Base-by-base conservation (phyloP, 495 filamentous ascomycete genomes). In the Xylaria cubensis region DNA sequence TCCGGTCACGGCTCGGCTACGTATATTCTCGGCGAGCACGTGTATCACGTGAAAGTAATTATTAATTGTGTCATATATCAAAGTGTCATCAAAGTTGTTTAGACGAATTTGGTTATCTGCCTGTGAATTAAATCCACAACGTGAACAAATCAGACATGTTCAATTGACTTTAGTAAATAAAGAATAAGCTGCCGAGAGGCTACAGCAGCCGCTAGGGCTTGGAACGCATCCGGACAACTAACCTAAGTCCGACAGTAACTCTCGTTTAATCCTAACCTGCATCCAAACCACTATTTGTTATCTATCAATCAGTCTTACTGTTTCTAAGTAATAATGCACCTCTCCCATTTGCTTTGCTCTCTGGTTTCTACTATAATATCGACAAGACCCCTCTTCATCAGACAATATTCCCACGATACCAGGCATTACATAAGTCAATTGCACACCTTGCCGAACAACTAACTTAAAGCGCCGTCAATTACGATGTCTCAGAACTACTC, bases 401-500 rank as follows among this genome's bases (percentile, higher is more conserved):
- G 7, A 58, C 15, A 58, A 26, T 51, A 29, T 21, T 58, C 6
- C 36, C 32, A 58, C 19, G 2, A n/a, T 21, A 4, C 12, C 10
- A 8, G 17, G 39, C 34, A 59, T 21, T 8, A 46, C 21, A 42
- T 2, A 21, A 29, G 6, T 6, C n/a, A 46, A 61, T 36, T 34
- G 36, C 26, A 61, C 24, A 46, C 21, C 9, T 42, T 29, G 13
- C 24, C 12, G 12, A 44, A 24, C 7, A 46, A 58, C n/a, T 32
- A n/a, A 34, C 13, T n/a, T 21, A 17, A 34, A 26, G 17, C 29
- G 1, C 39, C 62, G 0, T 50, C n/a, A 51, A 51, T 67, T 73
- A 80, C 64, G 41, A 86, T 85, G 83, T 75, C 74, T 62, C 73
- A 74, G 72, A 82, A 86, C 74, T 77, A 78, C 72, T 85, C 84